Percentiles rank a stretch among this genome's conserved stretches.
Evolutionary conservation across 2,329 filamentous ascomycete species (phyloP).

Genomic region (Neobulgaria alba): DNA sequence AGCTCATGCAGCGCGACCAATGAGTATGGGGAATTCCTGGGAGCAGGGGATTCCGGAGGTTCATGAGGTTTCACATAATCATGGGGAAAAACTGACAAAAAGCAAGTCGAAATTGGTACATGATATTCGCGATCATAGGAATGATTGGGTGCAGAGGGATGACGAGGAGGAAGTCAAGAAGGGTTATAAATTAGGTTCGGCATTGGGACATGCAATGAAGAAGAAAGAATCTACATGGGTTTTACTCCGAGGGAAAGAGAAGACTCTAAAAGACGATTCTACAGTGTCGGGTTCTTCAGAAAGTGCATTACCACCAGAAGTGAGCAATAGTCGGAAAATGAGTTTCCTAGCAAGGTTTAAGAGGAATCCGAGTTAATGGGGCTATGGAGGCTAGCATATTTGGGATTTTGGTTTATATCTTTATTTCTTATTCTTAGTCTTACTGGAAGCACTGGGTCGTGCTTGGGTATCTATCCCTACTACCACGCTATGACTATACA

Average conservation of each 20-base stretch:
- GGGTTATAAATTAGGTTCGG: slow-evolving; percentile 17
- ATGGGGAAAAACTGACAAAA: slow-evolving; percentile 4
- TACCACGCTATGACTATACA: too few relatives aligned
- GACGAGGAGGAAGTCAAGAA: slow-evolving; percentile 14
- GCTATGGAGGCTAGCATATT: background rate
- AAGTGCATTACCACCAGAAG: slow-evolving; percentile 12
- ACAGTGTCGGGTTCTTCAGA: slow-evolving; percentile 12
- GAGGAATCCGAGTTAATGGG: slow-evolving; percentile 18
- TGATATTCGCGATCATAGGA: slow-evolving; percentile 15
- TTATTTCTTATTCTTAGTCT: too few relatives aligned
- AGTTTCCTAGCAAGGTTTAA: slow-evolving; percentile 25
- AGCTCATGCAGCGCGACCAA: too few relatives aligned
- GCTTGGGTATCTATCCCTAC: too few relatives aligned
- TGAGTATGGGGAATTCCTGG: slow-evolving; percentile 8
- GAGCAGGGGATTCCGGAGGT: too few relatives aligned
- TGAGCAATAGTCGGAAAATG: slow-evolving; percentile 10
- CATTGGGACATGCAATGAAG: too few relatives aligned
- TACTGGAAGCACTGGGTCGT: too few relatives aligned
- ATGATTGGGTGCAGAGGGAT: slow-evolving; percentile 52
- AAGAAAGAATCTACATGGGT: slow-evolving; percentile 43
- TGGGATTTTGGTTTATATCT: too few relatives aligned
- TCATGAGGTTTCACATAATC: background rate
- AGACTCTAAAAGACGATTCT: slow-evolving; percentile 10
- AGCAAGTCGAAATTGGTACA: slow-evolving; percentile 7
- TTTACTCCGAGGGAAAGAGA: slow-evolving; percentile 34